Percentiles rank a stretch among this genome's conserved stretches.
These are phyloP conservation scores for Lachancea meyersii DNA, from an alignment of 805 yeast genomes.

Conservation along the genomic window DNA sequence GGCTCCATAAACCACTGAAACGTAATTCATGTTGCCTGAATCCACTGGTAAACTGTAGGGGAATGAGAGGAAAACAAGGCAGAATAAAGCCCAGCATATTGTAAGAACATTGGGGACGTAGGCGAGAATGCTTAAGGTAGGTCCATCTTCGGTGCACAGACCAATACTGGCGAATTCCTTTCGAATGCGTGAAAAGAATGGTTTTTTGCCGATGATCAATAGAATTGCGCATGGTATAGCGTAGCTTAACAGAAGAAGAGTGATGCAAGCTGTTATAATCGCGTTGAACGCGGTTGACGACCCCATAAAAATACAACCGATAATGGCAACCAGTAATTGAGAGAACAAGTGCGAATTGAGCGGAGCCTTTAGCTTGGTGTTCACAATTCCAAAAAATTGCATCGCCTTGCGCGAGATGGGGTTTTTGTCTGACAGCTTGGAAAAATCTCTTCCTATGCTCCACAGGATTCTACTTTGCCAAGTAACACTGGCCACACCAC, in stretches of 20 bases:
- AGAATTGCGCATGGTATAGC: constrained; percentile 48
- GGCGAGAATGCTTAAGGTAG: neutral
- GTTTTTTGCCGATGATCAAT: constrained; percentile 41
- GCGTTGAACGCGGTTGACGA: constrained; percentile 64
- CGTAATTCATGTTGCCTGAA: constrained; percentile 50
- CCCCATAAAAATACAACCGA: constrained; percentile 59
- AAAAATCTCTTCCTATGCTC: constrained; percentile 64
- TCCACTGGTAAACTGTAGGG: constrained; percentile 50
- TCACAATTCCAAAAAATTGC: constrained; percentile 38
- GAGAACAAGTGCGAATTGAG: constrained; percentile 54
- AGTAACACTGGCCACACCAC: constrained; percentile 56
- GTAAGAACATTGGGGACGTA: constrained; percentile 35
- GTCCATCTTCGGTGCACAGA: neutral
- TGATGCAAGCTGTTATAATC: constrained; percentile 54
- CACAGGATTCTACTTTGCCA: constrained; percentile 66
- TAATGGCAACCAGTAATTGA: constrained; percentile 44
- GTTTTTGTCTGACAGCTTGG: constrained; percentile 35
- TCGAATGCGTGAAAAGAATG: constrained; percentile 7
- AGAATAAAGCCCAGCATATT: constrained; percentile 44
- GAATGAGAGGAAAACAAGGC: constrained; percentile 45
- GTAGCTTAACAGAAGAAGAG: constrained; percentile 53
- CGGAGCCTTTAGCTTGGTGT: constrained; percentile 47
- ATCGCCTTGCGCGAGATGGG: constrained; percentile 18
- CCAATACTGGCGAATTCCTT: neutral
- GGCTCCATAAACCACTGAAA: constrained; percentile 40